phyloP scores from a whole-genome alignment of 2,329 filamentous ascomycete genomes.

The Botrytis deweyae region DNA sequence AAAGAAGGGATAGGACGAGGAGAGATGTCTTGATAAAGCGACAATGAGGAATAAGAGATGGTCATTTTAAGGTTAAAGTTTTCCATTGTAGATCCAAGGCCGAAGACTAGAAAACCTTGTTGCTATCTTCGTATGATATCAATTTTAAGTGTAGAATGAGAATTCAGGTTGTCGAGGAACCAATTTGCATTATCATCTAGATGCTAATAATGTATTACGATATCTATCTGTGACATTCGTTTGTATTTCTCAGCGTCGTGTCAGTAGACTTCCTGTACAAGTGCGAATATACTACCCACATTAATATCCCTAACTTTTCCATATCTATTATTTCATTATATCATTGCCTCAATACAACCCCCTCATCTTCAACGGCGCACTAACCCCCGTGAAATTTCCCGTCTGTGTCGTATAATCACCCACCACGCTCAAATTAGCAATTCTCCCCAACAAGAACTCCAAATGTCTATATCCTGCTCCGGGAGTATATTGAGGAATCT shows the following conservation, averaged over 20 bases:
- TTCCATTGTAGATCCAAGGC: not conserved
- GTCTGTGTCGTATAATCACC: constrained; percentile 36
- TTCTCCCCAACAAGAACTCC: constrained; percentile 61
- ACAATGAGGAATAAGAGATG: not conserved
- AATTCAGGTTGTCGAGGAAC: not conserved
- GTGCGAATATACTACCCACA: not conserved
- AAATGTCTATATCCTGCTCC: constrained; percentile 58
- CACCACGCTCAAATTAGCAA: constrained; percentile 46
- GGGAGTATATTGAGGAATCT: constrained; percentile 56
- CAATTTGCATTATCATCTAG: not conserved
- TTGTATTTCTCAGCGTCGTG: not conserved
- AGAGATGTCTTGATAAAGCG: not conserved
- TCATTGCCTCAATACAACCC: not conserved
- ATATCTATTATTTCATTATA: not conserved
- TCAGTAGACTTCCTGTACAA: not conserved
- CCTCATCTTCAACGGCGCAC: constrained; percentile 23
- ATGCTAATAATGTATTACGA: not conserved
- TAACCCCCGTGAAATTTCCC: constrained; percentile 32
- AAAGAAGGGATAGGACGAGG: not conserved
- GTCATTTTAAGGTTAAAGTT: not conserved
- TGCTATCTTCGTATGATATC: not conserved
- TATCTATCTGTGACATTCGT: not conserved
- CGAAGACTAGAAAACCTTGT: not conserved
- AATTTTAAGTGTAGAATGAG: not conserved
- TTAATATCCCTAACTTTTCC: not conserved